phyloP scores from a whole-genome alignment of 805 yeast genomes.

The Cyberlindnera samutprakarnensis region DNA sequence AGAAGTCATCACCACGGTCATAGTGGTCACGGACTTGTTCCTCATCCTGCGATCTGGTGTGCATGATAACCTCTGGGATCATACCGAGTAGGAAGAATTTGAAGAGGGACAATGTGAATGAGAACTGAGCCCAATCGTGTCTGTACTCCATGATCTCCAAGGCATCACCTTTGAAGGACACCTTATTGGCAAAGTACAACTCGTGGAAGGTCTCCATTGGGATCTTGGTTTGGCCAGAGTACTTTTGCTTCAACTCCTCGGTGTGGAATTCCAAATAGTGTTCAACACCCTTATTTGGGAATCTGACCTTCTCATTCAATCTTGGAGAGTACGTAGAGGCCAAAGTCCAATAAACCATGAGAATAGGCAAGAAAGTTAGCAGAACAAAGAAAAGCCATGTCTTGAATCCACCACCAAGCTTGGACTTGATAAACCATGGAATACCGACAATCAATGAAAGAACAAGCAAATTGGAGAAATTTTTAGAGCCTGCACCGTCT shows the following conservation, averaged over 20 bases:
- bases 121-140: constrained; percentile 85
- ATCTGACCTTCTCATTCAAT: constrained; percentile 64
- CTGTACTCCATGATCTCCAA: constrained; percentile 78
- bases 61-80: constrained; percentile 91
- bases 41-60: constrained; percentile 89
- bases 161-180: constrained; percentile 80
- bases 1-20: constrained; percentile 94
- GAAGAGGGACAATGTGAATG: constrained; percentile 71
- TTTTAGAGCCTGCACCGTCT: constrained; percentile 81
- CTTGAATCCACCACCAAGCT: constrained; percentile 63
- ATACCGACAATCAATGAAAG: constrained; percentile 41
- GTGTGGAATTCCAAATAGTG: constrained; percentile 79
- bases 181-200: constrained; percentile 76
- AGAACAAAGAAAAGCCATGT: constrained; percentile 55
- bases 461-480: constrained; percentile 58
- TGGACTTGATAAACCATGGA: constrained; percentile 57
- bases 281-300: constrained; percentile 74
- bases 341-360: constrained; percentile 79
- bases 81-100: constrained; percentile 76
- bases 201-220: constrained; percentile 93
- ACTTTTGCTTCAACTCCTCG: constrained; percentile 56
- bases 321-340: constrained; percentile 75
- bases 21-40: constrained; percentile 94
- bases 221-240: constrained; percentile 66
- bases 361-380: constrained; percentile 56